Evolutionary conservation across 1,284 basidiomycete species (phyloP).

Genomic region (Cryptococcus floricola): DNA sequence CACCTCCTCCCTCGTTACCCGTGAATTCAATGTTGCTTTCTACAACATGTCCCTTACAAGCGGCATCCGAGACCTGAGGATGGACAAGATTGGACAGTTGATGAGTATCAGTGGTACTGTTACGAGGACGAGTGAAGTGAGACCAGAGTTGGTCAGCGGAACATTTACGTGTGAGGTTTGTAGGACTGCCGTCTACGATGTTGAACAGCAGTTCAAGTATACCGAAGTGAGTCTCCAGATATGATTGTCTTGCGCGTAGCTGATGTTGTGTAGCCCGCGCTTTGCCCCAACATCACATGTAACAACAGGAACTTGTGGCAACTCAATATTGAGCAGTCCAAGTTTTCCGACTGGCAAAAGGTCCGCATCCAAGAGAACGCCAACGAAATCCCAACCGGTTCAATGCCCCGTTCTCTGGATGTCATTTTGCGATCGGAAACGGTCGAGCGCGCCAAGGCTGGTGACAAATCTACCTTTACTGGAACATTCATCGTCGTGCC

Average conservation of each 20-base stretch:
- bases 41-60: slow-evolving; percentile 91
- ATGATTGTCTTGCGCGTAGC: not conserved
- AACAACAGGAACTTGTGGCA: slow-evolving; percentile 89
- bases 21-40: slow-evolving; percentile 94
- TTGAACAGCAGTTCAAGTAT: slow-evolving; percentile 99
- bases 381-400: slow-evolving; percentile 96
- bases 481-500: slow-evolving; percentile 98
- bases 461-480: slow-evolving; percentile 97
- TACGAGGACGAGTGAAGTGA: slow-evolving; percentile 93
- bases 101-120: slow-evolving; percentile 95
- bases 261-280: slow-evolving; percentile 62
- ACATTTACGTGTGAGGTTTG: slow-evolving; percentile 92
- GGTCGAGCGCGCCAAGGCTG: slow-evolving; percentile 96
- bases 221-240: slow-evolving; percentile 67
- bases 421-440: slow-evolving; percentile 93
- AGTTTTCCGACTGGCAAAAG: slow-evolving; percentile 99
- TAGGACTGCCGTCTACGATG: slow-evolving; percentile 79
- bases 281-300: slow-evolving; percentile 91
- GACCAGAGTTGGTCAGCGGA: slow-evolving; percentile 89
- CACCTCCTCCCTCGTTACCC: slow-evolving; percentile 71
- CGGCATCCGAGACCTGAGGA: slow-evolving; percentile 91
- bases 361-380: slow-evolving; percentile 98
- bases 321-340: slow-evolving; percentile 91
- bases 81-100: slow-evolving; percentile 86
- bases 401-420: slow-evolving; percentile 92